Conservation (phyloP, 768 basidiomycete genomes). For the Tylopilus subfusipes region DNA sequence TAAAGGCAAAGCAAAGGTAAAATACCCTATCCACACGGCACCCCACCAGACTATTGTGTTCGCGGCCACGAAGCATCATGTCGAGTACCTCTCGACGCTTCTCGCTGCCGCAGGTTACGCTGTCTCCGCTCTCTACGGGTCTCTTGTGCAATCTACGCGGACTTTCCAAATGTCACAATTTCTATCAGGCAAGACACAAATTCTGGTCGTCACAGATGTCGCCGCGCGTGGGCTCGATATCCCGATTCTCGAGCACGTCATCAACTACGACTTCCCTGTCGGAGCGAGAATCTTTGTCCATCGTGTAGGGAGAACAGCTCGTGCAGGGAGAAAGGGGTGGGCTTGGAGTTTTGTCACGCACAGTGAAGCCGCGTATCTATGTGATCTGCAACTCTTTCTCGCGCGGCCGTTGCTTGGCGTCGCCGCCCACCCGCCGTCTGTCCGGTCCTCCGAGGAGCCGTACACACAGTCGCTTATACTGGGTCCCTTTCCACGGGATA, state of each 20-base stretch:
- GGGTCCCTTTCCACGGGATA: constrained; percentile 77
- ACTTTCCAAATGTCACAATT: constrained; percentile 89
- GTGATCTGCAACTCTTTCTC: constrained; percentile 92
- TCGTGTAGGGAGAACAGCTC: constrained; percentile 93
- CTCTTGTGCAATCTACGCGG: constrained; percentile 89
- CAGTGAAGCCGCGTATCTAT: constrained; percentile 81
- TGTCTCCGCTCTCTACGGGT: constrained; percentile 92
- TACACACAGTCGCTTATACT: constrained; percentile 75
- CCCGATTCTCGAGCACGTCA: constrained; percentile 90
- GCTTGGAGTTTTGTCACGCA: constrained; percentile 93
- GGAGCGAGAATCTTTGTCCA: constrained; percentile 93
- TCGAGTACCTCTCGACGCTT: constrained; percentile 85
- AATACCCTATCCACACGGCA: constrained; percentile 47
- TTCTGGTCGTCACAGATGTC: constrained; percentile 96
- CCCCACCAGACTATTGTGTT: constrained; percentile 94
- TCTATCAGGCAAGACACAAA: constrained; percentile 69
- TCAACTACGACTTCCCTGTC: constrained; percentile 98
- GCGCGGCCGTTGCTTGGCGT: constrained; percentile 67
- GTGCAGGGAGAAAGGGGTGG: constrained; percentile 93
- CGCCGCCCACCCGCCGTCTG: constrained; percentile 24
- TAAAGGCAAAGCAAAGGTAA: constrained; percentile 51
- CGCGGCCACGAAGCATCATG: constrained; percentile 96
- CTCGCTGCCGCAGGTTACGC: constrained; percentile 80
- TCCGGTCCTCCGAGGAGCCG: constrained; percentile 49
- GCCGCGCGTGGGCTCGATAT: constrained; percentile 99